These are phyloP conservation scores for Leishmania tarentolae DNA, from an alignment of 208 protist species.

Conservation along the genomic window DNA sequence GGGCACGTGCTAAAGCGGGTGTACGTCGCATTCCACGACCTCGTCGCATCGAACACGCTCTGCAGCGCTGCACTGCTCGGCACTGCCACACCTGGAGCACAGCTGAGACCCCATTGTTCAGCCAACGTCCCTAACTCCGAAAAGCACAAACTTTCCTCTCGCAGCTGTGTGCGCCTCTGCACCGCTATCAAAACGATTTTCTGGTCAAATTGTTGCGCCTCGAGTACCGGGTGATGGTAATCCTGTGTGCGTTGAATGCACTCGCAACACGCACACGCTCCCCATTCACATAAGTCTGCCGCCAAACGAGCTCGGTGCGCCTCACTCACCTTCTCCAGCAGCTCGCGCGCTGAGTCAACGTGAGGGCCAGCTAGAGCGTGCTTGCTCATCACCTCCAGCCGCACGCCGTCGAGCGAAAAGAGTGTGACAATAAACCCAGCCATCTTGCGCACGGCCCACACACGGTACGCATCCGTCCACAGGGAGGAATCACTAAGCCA, in stretches of 20 bases:
- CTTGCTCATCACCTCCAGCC: slow-evolving; percentile 74
- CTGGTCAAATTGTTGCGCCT: slow-evolving; percentile 49
- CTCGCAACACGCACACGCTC: slow-evolving; percentile 62
- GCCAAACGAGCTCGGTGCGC: slow-evolving; percentile 52
- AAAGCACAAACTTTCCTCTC: slow-evolving; percentile 49
- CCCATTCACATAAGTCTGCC: slow-evolving; percentile 38
- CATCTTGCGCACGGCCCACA: slow-evolving; percentile 84
- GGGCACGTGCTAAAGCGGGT: slow-evolving; percentile 20
- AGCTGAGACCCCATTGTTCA: slow-evolving; percentile 49
- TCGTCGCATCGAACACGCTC: slow-evolving; percentile 26
- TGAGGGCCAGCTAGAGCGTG: slow-evolving; percentile 80
- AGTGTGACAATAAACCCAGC: slow-evolving; percentile 87
- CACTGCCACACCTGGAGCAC: slow-evolving; percentile 37
- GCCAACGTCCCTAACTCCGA: slow-evolving; percentile 30
- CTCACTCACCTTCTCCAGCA: slow-evolving; percentile 38
- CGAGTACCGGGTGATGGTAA: slow-evolving; percentile 68
- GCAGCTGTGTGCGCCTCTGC: slow-evolving; percentile 45
- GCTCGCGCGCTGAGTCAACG: slow-evolving; percentile 54
- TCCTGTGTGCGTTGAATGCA: slow-evolving; percentile 64
- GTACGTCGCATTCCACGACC: slow-evolving; percentile 44
- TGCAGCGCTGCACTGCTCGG: slow-evolving; percentile 25
- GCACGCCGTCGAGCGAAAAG: slow-evolving; percentile 73
- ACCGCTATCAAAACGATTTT: slow-evolving; percentile 66
- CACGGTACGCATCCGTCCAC: slow-evolving; percentile 40
- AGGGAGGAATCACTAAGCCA: slow-evolving; percentile 39